Evolutionary conservation across 345 rosid genomes (phyloP).

Genomic region (Corymbia maculata): DNA sequence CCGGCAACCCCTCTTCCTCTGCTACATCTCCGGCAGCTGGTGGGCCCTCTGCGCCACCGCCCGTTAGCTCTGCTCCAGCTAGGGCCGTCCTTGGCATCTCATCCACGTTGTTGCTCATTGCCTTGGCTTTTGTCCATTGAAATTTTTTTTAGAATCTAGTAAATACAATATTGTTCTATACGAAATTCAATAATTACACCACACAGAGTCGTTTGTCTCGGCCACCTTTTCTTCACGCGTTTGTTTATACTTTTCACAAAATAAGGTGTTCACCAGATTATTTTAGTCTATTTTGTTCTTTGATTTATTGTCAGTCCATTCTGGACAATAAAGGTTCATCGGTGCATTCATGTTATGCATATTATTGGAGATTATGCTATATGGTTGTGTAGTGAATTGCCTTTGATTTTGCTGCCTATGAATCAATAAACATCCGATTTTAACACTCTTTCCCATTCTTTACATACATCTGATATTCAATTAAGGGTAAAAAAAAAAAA

Average conservation of each 20-base stretch:
- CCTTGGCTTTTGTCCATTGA: conserved; percentile 3
- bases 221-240: background rate
- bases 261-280: background rate
- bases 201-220: background rate
- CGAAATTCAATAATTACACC: background rate
- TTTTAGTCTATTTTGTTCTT: background rate
- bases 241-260: background rate
- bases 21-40: conserved; percentile 15
- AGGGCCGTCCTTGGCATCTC: conserved; percentile 12
- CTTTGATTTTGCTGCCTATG: background rate
- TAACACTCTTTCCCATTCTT: background rate
- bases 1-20: conserved; percentile 19
- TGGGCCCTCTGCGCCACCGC: conserved; percentile 10
- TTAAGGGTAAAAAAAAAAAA: background rate
- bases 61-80: conserved; percentile 23
- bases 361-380: background rate
- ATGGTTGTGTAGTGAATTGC: background rate
- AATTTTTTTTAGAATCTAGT: background rate
- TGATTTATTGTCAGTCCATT: background rate
- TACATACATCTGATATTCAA: background rate
- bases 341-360: background rate
- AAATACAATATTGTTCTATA: background rate
- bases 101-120: background rate
- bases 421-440: background rate
- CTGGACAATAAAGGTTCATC: background rate